Percentiles rank a stretch among this genome's conserved stretches.
These are phyloP conservation scores for Serendipita indica DNA, from an alignment of 768 basidiomycete genomes.

Conservation along the genomic window DNA sequence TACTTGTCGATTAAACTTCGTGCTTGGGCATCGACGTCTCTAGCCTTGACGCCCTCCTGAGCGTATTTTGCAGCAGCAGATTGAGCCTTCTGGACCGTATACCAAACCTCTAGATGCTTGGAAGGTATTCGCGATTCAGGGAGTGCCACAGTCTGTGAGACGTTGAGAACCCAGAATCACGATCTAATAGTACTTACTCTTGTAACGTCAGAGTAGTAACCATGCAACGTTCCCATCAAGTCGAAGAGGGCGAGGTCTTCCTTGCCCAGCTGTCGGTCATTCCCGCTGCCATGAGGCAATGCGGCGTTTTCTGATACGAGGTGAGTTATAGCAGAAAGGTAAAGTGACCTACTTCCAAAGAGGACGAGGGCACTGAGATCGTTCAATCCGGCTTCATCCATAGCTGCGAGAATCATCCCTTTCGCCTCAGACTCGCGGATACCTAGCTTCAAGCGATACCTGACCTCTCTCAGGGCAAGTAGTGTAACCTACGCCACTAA, in stretches of 20 bases:
- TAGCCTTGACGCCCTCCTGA: conserved; percentile 33
- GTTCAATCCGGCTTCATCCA: conserved; percentile 42
- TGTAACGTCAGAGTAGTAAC: conserved; percentile 66
- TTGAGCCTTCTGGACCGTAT: conserved; percentile 50
- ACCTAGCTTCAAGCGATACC: conserved; percentile 45
- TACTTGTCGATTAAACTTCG: conserved; percentile 31
- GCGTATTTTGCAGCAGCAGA: conserved; percentile 35
- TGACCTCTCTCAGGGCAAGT: conserved; percentile 53
- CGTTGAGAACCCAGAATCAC: neutral
- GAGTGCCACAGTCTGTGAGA: conserved; percentile 49
- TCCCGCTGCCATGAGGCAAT: conserved; percentile 68
- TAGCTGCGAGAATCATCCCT: conserved; percentile 39
- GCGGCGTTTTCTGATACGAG: conserved; percentile 63
- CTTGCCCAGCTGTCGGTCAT: conserved; percentile 40
- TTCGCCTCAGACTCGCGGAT: conserved; percentile 61
- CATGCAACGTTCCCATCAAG: conserved; percentile 52
- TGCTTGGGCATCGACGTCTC: conserved; percentile 48
- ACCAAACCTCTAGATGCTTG: conserved; percentile 45
- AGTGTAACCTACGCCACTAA: conserved; percentile 45
- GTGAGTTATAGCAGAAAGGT: conserved; percentile 7
- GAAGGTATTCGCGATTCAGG: conserved; percentile 38
- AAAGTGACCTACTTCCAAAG: conserved; percentile 50
- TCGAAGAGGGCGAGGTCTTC: conserved; percentile 65
- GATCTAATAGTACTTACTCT: conserved; percentile 33
- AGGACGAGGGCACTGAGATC: conserved; percentile 49